phyloP scores from a whole-genome alignment of 768 basidiomycete genomes.

The Royoungia palumana region DNA sequence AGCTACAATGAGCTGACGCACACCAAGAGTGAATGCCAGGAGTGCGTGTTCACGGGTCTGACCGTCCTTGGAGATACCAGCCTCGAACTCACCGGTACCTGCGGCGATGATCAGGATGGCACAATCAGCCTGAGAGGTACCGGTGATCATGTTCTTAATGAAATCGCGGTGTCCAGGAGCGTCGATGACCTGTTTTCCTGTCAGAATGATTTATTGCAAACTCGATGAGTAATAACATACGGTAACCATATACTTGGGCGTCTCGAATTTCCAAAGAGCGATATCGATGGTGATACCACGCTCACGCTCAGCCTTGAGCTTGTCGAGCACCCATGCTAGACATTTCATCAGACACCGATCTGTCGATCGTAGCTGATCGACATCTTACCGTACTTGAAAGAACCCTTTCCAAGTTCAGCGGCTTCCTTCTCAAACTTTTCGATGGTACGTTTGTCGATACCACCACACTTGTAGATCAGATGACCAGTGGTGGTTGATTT shows the following conservation, averaged over 20 bases:
- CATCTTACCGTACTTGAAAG: constrained; percentile 89
- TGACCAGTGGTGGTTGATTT: constrained; percentile 99
- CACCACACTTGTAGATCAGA: constrained; percentile 99
- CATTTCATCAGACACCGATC: constrained; percentile 25
- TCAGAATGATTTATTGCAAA: not conserved
- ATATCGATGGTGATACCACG: constrained; percentile 99
- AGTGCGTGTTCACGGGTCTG: constrained; percentile 99
- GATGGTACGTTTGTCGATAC: constrained; percentile 99
- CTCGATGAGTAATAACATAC: constrained; percentile 43
- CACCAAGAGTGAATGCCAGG: constrained; percentile 99
- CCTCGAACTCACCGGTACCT: constrained; percentile 99
- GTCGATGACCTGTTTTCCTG: constrained; percentile 81
- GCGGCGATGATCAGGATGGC: constrained; percentile 99
- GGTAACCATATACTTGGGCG: constrained; percentile 92
- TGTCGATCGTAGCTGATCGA: constrained; percentile 15
- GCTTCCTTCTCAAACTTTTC: constrained; percentile 99
- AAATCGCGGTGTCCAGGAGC: constrained; percentile 99
- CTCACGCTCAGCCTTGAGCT: constrained; percentile 99
- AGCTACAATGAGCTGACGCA: constrained; percentile 98
- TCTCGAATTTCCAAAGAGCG: constrained; percentile 99
- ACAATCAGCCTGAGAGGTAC: constrained; percentile 99
- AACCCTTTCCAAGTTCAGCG: constrained; percentile 99
- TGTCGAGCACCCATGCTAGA: constrained; percentile 99
- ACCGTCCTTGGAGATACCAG: constrained; percentile 99
- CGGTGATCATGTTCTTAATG: constrained; percentile 99